Percentiles rank a stretch among this genome's conserved stretches.
phyloP scores from a whole-genome alignment of 2,329 filamentous ascomycete species.

The Juglanconis oblonga region DNA sequence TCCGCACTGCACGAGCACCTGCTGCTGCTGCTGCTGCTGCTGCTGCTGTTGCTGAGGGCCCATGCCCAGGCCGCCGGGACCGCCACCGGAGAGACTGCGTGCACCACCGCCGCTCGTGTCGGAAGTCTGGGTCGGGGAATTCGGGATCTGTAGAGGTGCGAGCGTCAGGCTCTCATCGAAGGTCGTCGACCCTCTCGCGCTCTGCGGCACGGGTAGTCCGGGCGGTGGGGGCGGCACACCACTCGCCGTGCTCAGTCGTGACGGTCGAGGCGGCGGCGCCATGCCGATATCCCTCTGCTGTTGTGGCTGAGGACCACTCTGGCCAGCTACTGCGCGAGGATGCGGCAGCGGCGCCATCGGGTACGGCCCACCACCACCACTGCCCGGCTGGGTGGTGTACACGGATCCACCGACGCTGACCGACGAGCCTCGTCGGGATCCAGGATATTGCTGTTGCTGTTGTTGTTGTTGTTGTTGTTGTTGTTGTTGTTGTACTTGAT shows the following conservation, averaged over 20 bases:
- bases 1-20: constrained; percentile 4
- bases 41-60: not conserved
- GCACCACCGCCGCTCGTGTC: constrained; percentile 27
- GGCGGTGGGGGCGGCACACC: constrained; percentile 32
- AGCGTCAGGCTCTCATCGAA: constrained; percentile 54
- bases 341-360: constrained; percentile 12
- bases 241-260: constrained; percentile 31
- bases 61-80: constrained; percentile 4
- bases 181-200: constrained; percentile 34
- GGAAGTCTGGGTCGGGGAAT: constrained; percentile 22
- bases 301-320: not conserved
- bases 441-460: constrained; percentile 8
- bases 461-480: constrained; percentile 2
- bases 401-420: constrained; percentile 7
- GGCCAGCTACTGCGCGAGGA: constrained; percentile 9
- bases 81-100: constrained; percentile 10
- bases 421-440: constrained; percentile 8
- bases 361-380: constrained; percentile 20
- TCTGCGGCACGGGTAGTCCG: not conserved
- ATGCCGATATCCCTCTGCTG: constrained; percentile 30
- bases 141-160: constrained; percentile 48
- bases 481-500: constrained; percentile 7
- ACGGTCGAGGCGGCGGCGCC: constrained; percentile 52
- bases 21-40: not conserved
- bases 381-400: constrained; percentile 10